phyloP scores from a whole-genome alignment of 1,284 basidiomycete genomes.

The Irpex sp. region DNA sequence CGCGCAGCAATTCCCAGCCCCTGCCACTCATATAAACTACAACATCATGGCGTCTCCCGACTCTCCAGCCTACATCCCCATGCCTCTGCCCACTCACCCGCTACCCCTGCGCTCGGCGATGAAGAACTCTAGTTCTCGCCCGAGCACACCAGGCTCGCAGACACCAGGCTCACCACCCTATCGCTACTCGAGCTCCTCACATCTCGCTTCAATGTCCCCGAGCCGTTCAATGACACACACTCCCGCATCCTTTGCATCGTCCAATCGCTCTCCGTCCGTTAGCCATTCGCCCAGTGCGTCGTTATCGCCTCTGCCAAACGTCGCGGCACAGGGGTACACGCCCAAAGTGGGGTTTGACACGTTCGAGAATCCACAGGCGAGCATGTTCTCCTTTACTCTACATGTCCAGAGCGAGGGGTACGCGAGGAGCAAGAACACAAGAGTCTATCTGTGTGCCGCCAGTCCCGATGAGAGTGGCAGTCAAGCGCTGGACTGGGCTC shows the following conservation, averaged over 20 bases:
- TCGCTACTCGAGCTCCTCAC: slow-evolving; percentile 10
- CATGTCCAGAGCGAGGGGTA: slow-evolving; percentile 86
- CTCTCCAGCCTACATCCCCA: slow-evolving; percentile 22
- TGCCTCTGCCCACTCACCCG: slow-evolving; percentile 20
- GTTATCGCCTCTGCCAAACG: slow-evolving; percentile 19
- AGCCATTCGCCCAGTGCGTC: slow-evolving; percentile 15
- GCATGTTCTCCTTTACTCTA: slow-evolving; percentile 59
- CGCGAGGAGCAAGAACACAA: slow-evolving; percentile 72
- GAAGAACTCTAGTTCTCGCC: slow-evolving; percentile 37
- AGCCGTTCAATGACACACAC: slow-evolving; percentile 2
- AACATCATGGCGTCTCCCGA: slow-evolving; percentile 23
- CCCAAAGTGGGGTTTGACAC: slow-evolving; percentile 80
- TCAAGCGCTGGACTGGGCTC: slow-evolving; percentile 86
- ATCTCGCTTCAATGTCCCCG: slow-evolving; percentile 7
- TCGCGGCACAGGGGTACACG: slow-evolving; percentile 54
- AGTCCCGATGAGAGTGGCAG: slow-evolving; percentile 85
- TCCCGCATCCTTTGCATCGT: slow-evolving; percentile 1
- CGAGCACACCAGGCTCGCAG: slow-evolving; percentile 19
- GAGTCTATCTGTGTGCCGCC: slow-evolving; percentile 89
- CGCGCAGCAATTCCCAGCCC: too few species aligned
- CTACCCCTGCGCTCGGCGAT: slow-evolving; percentile 43
- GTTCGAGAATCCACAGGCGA: slow-evolving; percentile 37
- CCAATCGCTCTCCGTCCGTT: slow-evolving; percentile 9
- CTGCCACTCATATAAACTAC: neutral
- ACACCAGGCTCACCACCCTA: slow-evolving; percentile 17